Conservation (phyloP, 768 basidiomycete genomes). For the Panellus pusillus region DNA sequence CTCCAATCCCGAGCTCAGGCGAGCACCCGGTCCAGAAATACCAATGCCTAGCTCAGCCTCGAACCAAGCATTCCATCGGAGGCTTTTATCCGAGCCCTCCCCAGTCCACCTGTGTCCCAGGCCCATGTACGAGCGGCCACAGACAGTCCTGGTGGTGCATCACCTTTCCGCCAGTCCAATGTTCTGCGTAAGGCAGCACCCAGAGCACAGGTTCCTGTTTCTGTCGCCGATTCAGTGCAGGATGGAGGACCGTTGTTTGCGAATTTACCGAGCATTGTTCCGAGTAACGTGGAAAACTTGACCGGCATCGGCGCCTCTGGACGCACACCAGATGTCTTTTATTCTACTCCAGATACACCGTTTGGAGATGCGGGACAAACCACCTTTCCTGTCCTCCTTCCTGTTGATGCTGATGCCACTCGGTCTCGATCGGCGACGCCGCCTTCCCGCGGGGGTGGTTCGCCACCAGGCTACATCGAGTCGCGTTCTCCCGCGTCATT, state of each 20-base stretch:
- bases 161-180: constrained; percentile 30
- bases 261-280: constrained; percentile 54
- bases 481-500: not conserved
- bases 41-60: constrained; percentile 7
- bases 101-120: constrained; percentile 12
- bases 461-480: not conserved
- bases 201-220: constrained; percentile 60
- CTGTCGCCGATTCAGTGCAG: constrained; percentile 42
- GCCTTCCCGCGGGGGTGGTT: not conserved
- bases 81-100: constrained; percentile 37
- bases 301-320: constrained; percentile 57
- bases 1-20: constrained; percentile 25
- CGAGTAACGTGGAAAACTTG: constrained; percentile 57
- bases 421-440: not conserved
- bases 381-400: constrained; percentile 6
- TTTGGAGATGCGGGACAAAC: not conserved
- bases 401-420: not conserved
- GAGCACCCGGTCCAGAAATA: constrained; percentile 19
- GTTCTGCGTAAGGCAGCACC: constrained; percentile 64
- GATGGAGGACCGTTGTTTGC: constrained; percentile 36
- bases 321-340: constrained; percentile 34
- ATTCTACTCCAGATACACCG: constrained; percentile 27
- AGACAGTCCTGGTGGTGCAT: constrained; percentile 25
- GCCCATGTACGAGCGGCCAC: constrained; percentile 38
- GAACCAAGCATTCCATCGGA: constrained; percentile 31